These are phyloP conservation scores for Arthroderma sp. DNA, from an alignment of 2,329 filamentous ascomycete genomes.

Conservation along the genomic window DNA sequence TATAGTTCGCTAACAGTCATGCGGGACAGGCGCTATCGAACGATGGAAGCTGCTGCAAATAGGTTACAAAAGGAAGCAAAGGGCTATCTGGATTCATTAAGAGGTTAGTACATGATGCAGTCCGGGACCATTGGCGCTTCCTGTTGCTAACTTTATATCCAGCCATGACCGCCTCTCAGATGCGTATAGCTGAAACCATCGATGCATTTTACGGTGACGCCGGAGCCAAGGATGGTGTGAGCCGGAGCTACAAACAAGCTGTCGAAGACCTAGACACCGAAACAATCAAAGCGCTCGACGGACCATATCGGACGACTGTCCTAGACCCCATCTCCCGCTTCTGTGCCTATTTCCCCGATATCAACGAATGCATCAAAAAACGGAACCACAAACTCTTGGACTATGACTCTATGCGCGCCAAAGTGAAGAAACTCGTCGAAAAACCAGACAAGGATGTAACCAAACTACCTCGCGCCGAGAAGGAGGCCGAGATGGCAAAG, in stretches of 20 bases:
- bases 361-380: constrained; percentile 99
- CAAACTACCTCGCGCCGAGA: constrained; percentile 89
- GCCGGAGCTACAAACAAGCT: constrained; percentile 93
- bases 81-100: constrained; percentile 88
- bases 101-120: constrained; percentile 44
- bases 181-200: constrained; percentile 98
- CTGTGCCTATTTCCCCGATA: constrained; percentile 96
- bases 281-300: constrained; percentile 95
- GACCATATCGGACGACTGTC: constrained; percentile 88
- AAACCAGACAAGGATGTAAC: constrained; percentile 98
- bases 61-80: constrained; percentile 95
- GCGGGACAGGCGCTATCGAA: constrained; percentile 66
- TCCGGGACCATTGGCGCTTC: neutral
- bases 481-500: constrained; percentile 90
- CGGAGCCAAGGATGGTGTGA: constrained; percentile 87
- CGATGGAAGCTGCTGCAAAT: constrained; percentile 88
- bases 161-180: constrained; percentile 99
- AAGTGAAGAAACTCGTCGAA: constrained; percentile 92
- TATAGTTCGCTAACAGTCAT: too few relatives aligned
- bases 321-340: constrained; percentile 91
- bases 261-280: constrained; percentile 96
- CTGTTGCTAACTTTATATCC: neutral
- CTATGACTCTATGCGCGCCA: constrained; percentile 89
- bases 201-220: constrained; percentile 98
- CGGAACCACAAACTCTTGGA: constrained; percentile 96